Conservation (phyloP, 73 alveolate genomes). For the Halteria grandinella region DNA sequence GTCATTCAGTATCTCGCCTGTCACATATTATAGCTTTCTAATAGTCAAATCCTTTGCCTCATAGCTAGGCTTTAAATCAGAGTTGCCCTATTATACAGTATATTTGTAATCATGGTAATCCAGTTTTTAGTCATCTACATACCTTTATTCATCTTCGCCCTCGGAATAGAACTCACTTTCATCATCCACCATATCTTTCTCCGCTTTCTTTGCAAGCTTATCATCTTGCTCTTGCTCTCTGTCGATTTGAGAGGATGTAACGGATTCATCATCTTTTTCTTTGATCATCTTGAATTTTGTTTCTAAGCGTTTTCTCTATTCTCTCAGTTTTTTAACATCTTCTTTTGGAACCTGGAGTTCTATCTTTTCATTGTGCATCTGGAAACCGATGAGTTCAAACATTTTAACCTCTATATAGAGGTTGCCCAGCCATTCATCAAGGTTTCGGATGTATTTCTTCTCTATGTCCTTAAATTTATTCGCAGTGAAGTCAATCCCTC, state of each 20-base stretch:
- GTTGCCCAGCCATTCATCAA: slow-evolving; percentile 79
- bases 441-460: slow-evolving; percentile 58
- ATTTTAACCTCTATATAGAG: slow-evolving; percentile 60
- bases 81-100: neutral
- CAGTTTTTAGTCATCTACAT: neutral
- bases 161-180: slow-evolving; percentile 17
- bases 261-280: neutral
- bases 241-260: neutral
- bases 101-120: slow-evolving; percentile 11
- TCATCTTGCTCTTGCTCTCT: neutral
- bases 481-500: slow-evolving; percentile 45
- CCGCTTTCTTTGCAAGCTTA: neutral
- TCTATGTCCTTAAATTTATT: slow-evolving; percentile 76
- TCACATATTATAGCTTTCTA: slow-evolving; percentile 57
- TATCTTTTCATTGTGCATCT: slow-evolving; percentile 34
- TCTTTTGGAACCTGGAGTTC: slow-evolving; percentile 31
- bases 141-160: neutral
- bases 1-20: slow-evolving; percentile 64
- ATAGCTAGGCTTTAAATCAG: slow-evolving; percentile 4
- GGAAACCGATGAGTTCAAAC: slow-evolving; percentile 53
- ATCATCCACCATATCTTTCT: slow-evolving; percentile 20
- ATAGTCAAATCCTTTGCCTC: slow-evolving; percentile 27
- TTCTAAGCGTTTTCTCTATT: slow-evolving; percentile 11
- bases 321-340: slow-evolving; percentile 13
- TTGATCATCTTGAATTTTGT: no score